phyloP scores from a whole-genome alignment of 1,284 basidiomycete species.

The Heterobasidion occidentale region DNA sequence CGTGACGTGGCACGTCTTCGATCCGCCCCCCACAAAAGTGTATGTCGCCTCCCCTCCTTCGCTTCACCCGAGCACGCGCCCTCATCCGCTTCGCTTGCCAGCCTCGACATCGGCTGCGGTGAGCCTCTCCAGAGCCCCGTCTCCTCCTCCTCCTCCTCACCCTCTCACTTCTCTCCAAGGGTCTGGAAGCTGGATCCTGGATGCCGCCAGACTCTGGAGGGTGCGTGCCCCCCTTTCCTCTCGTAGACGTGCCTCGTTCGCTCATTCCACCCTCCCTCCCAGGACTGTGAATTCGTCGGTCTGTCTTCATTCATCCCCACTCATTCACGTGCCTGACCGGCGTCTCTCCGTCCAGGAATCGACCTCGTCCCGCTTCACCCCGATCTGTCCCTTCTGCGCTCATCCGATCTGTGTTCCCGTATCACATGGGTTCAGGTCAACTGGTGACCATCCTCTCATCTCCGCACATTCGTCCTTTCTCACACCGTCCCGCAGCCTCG shows the following conservation, averaged over 20 bases:
- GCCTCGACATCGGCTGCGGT: slow-evolving; percentile 66
- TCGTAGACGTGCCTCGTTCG: neutral
- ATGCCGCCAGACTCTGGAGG: slow-evolving; percentile 54
- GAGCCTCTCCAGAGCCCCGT: neutral
- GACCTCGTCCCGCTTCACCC: slow-evolving; percentile 65
- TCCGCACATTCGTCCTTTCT: slow-evolving; percentile 1
- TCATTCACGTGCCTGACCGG: neutral
- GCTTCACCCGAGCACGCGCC: neutral
- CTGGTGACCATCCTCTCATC: slow-evolving; percentile 37
- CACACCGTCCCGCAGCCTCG: slow-evolving; percentile 35
- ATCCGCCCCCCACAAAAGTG: slow-evolving; percentile 51
- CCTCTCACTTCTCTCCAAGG: slow-evolving; percentile 25
- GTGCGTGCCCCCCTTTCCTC: slow-evolving; percentile 25
- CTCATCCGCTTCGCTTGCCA: slow-evolving; percentile 15
- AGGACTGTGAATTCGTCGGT: slow-evolving; percentile 56
- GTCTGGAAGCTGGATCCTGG: slow-evolving; percentile 59
- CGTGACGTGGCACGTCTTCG: slow-evolving; percentile 55
- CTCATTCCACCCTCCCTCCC: neutral
- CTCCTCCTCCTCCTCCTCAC: neutral
- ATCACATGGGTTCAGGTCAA: slow-evolving; percentile 65
- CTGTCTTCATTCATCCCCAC: slow-evolving; percentile 11
- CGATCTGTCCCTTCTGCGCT: slow-evolving; percentile 45
- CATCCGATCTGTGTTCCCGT: slow-evolving; percentile 44
- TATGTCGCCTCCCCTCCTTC: slow-evolving; percentile 23
- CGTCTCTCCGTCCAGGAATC: slow-evolving; percentile 34